A percentile compares a stretch with the other conserved stretches of the same genome.
phyloP scores from a whole-genome alignment of 495 filamentous ascomycete species.

The Aspergillus hancockii region DNA sequence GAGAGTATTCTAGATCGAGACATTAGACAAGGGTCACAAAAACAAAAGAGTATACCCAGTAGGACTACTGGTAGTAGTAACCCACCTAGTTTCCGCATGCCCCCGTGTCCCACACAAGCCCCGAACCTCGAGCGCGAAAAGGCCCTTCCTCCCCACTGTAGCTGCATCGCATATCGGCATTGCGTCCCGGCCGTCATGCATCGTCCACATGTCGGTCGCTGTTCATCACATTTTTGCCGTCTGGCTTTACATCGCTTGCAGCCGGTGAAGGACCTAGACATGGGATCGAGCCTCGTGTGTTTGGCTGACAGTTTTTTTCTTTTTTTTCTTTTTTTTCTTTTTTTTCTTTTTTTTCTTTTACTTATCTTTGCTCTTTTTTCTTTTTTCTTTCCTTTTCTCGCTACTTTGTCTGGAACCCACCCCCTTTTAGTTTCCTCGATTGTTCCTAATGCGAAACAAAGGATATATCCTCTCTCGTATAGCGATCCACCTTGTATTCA shows the following conservation, averaged over 20 bases:
- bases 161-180: slow-evolving; percentile 30
- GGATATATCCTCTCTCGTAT: not conserved
- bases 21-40: not conserved
- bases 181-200: slow-evolving; percentile 27
- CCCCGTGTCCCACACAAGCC: slow-evolving; percentile 42
- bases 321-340: slow-evolving; percentile 13
- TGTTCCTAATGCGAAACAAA: not conserved
- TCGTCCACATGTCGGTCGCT: slow-evolving; percentile 40
- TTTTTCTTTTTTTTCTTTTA: slow-evolving; percentile 2
- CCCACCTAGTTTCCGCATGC: slow-evolving; percentile 48
- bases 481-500: not conserved
- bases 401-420: not conserved
- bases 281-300: slow-evolving; percentile 22
- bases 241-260: slow-evolving; percentile 49
- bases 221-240: slow-evolving; percentile 50
- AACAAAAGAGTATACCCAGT: not conserved
- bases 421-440: not conserved
- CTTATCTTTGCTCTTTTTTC: no score
- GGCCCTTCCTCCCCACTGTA: slow-evolving; percentile 30
- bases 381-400: not conserved
- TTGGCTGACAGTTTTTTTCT: not conserved
- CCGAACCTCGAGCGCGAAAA: slow-evolving; percentile 51
- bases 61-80: not conserved
- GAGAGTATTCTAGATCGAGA: slow-evolving; percentile 42
- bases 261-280: slow-evolving; percentile 49